phyloP scores from a whole-genome alignment of 1,139 yeast species.

The Debaryomycetaceae sp. region DNA sequence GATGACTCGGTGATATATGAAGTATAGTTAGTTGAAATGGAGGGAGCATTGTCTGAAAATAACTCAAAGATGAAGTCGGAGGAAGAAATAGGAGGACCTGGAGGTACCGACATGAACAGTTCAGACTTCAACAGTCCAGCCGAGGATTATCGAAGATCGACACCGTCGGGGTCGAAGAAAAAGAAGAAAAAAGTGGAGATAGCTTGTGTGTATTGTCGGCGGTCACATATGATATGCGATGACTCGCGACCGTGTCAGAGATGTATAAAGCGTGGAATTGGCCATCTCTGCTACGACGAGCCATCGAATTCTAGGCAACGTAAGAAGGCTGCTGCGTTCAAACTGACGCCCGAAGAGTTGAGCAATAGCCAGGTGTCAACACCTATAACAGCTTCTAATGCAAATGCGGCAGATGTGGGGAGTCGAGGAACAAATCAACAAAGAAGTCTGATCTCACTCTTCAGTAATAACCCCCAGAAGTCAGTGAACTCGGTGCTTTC shows the following conservation, averaged over 20 bases:
- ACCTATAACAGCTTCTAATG: conserved; percentile 2
- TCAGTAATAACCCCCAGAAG: conserved; percentile 6
- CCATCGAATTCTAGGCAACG: conserved; percentile 46
- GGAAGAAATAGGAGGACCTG: neutral
- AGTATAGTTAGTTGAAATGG: neutral
- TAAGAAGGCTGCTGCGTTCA: conserved; percentile 33
- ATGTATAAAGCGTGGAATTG: conserved; percentile 83
- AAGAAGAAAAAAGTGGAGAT: conserved; percentile 56
- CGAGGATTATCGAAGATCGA: neutral
- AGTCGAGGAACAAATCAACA: neutral
- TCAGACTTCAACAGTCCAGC: neutral
- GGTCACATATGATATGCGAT: conserved; percentile 95
- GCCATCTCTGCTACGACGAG: conserved; percentile 86
- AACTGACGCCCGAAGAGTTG: neutral
- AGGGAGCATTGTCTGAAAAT: neutral
- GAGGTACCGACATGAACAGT: neutral
- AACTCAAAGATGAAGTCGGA: neutral
- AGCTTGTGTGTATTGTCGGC: conserved; percentile 89
- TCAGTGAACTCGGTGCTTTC: conserved; percentile 32
- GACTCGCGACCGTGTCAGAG: conserved; percentile 81
- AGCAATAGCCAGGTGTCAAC: conserved; percentile 1
- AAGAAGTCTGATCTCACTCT: conserved; percentile 2
- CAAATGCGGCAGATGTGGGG: conserved; percentile 1
- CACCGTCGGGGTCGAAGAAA: conserved; percentile 15
- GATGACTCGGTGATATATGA: too few relatives aligned